Percentiles rank a stretch among this genome's conserved stretches.
These are phyloP conservation scores for Rossbeevera mucosa DNA, from an alignment of 768 basidiomycete genomes.

Conservation along the genomic window DNA sequence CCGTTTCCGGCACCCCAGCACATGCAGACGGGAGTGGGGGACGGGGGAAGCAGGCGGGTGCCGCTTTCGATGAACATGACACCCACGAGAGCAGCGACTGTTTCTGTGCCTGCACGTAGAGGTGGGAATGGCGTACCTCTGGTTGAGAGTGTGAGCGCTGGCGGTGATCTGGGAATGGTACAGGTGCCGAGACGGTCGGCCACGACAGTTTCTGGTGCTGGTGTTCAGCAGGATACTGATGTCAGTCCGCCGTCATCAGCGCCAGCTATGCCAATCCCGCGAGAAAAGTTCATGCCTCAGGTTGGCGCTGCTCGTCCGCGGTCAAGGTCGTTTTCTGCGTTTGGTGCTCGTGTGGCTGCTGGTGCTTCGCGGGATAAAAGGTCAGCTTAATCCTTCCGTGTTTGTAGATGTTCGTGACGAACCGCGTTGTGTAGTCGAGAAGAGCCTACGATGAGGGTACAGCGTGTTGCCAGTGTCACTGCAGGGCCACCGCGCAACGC, in stretches of 20 bases:
- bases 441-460: slow-evolving; percentile 17
- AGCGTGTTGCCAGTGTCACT: background rate
- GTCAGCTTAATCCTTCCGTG: slow-evolving; percentile 8
- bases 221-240: background rate
- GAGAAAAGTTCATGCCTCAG: slow-evolving; percentile 64
- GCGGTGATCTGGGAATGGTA: background rate
- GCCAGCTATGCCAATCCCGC: slow-evolving; percentile 35
- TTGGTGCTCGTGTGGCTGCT: slow-evolving; percentile 38
- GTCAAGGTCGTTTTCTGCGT: slow-evolving; percentile 74
- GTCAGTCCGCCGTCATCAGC: background rate
- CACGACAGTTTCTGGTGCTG: background rate
- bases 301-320: slow-evolving; percentile 46
- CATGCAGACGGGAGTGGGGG: background rate
- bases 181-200: slow-evolving; percentile 19
- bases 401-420: background rate
- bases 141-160: background rate
- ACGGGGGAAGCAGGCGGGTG: background rate
- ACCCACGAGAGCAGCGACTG: slow-evolving; percentile 28
- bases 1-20: slow-evolving; percentile 33
- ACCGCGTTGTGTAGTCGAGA: slow-evolving; percentile 15
- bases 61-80: background rate
- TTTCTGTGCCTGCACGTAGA: slow-evolving; percentile 29
- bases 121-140: background rate
- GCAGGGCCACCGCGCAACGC: slow-evolving; percentile 1
- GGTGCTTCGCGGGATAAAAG: slow-evolving; percentile 7